A percentile compares a stretch with the other conserved stretches of the same genome.
phyloP scores from a whole-genome alignment of 2,329 filamentous ascomycete genomes.

The Hypomyces perniciosus region DNA sequence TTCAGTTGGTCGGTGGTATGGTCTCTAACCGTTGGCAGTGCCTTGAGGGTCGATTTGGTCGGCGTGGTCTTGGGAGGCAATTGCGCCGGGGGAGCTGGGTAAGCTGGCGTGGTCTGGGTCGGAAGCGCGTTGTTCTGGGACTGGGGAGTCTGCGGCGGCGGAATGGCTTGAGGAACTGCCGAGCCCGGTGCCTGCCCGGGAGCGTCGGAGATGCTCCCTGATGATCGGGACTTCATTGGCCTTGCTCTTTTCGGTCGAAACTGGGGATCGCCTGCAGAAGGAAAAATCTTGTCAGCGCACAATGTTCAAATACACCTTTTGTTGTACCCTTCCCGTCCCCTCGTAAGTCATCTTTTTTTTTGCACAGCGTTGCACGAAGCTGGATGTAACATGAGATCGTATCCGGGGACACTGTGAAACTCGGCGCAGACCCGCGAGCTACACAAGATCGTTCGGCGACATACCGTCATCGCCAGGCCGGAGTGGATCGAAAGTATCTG shows the following conservation, averaged over 20 bases:
- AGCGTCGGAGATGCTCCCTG: constrained; percentile 50
- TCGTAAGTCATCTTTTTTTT: constrained; percentile 5
- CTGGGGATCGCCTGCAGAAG: constrained; percentile 39
- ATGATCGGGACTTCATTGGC: constrained; percentile 53
- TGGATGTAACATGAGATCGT: constrained; percentile 25
- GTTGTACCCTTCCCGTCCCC: constrained; percentile 1
- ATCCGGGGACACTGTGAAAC: constrained; percentile 20
- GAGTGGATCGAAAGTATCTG: constrained; percentile 52
- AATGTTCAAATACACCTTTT: background rate
- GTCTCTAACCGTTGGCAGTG: constrained; percentile 88
- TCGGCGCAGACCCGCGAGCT: constrained; percentile 30
- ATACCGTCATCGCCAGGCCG: constrained; percentile 65
- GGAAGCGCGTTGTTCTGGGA: constrained; percentile 42
- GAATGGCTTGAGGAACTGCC: constrained; percentile 31
- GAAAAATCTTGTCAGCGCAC: constrained; percentile 22
- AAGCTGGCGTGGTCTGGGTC: constrained; percentile 35
- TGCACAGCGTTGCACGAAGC: constrained; percentile 27
- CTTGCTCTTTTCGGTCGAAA: constrained; percentile 51
- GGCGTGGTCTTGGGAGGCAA: constrained; percentile 74
- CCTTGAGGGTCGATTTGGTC: constrained; percentile 81
- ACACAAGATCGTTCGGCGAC: constrained; percentile 38
- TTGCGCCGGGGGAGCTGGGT: constrained; percentile 32
- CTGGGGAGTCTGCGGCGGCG: constrained; percentile 51
- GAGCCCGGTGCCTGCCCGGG: constrained; percentile 48
- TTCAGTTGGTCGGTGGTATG: constrained; percentile 96